Evolutionary conservation across 345 rosid species (phyloP).

Genomic region (Eutrema yunnanense): DNA sequence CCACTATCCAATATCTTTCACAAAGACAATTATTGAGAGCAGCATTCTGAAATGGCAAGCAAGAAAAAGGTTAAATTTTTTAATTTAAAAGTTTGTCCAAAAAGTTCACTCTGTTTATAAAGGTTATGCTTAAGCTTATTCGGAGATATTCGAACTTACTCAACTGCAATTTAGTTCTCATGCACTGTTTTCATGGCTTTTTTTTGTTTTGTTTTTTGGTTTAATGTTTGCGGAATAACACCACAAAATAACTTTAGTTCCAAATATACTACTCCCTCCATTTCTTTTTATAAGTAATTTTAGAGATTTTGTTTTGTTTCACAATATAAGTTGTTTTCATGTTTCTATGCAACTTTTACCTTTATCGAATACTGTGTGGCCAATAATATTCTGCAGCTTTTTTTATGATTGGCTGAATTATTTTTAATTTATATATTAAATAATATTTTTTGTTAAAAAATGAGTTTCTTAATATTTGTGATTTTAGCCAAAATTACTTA

Average conservation of each 20-base stretch:
- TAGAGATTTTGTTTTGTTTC: too few relatives aligned
- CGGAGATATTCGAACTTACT: not conserved
- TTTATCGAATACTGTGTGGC: too few relatives aligned
- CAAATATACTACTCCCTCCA: not conserved
- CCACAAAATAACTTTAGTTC: not conserved
- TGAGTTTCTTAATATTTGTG: too few relatives aligned
- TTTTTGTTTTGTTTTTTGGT: not conserved
- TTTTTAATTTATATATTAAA: too few relatives aligned
- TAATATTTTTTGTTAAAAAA: too few relatives aligned
- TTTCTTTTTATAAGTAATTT: too few relatives aligned
- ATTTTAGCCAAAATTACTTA: too few relatives aligned
- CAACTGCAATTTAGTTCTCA: not conserved
- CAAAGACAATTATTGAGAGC: constrained; percentile 27
- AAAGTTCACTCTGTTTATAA: constrained; percentile 5
- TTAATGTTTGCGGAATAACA: not conserved
- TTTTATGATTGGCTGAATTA: too few relatives aligned
- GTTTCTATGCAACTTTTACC: too few relatives aligned
- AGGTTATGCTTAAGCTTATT: constrained; percentile 1
- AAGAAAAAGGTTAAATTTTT: not conserved
- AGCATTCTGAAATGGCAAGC: constrained; percentile 21
- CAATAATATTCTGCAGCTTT: too few relatives aligned
- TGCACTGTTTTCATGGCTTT: not conserved
- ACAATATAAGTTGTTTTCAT: too few relatives aligned
- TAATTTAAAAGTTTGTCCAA: not conserved
- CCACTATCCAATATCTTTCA: constrained; percentile 24